Evolutionary conservation across 202 grass and related monocot genomes (phyloP).

Genomic region (Brachypodium distachyon): DNA sequence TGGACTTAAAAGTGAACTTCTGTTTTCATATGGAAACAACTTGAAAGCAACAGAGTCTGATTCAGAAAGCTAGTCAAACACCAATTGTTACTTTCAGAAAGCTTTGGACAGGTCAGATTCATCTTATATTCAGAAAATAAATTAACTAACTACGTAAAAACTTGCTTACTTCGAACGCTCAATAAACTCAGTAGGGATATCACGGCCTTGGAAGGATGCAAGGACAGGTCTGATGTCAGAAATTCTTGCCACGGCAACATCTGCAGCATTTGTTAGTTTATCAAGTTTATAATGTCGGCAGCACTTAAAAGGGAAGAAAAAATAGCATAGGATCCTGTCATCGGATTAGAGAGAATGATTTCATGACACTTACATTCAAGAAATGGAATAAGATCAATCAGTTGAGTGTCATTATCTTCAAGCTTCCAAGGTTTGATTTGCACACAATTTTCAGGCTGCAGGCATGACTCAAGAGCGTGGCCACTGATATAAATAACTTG

Average conservation of each 20-base stretch:
- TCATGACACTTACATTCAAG: slow-evolving; percentile 66
- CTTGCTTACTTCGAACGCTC: slow-evolving; percentile 66
- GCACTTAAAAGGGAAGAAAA: background rate
- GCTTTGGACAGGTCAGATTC: background rate
- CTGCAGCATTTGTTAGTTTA: slow-evolving; percentile 38
- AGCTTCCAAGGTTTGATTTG: slow-evolving; percentile 82
- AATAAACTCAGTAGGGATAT: slow-evolving; percentile 83
- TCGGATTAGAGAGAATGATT: background rate
- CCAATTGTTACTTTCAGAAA: background rate
- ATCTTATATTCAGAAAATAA: background rate
- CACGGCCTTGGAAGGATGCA: slow-evolving; percentile 79
- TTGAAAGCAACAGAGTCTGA: too few species aligned
- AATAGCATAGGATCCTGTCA: background rate
- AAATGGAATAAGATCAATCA: slow-evolving; percentile 97
- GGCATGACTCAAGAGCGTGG: slow-evolving; percentile 67
- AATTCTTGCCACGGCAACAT: slow-evolving; percentile 80
- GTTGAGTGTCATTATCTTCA: slow-evolving; percentile 81
- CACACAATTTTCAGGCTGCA: slow-evolving; percentile 80
- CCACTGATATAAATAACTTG: slow-evolving; percentile 85
- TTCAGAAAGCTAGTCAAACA: background rate
- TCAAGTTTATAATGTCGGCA: background rate
- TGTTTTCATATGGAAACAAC: too few species aligned
- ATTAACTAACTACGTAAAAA: background rate
- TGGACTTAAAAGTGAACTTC: too few species aligned
- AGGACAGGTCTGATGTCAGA: slow-evolving; percentile 88